These are phyloP conservation scores for Starmerella asiatica DNA, from an alignment of 805 yeast species.

Conservation along the genomic window DNA sequence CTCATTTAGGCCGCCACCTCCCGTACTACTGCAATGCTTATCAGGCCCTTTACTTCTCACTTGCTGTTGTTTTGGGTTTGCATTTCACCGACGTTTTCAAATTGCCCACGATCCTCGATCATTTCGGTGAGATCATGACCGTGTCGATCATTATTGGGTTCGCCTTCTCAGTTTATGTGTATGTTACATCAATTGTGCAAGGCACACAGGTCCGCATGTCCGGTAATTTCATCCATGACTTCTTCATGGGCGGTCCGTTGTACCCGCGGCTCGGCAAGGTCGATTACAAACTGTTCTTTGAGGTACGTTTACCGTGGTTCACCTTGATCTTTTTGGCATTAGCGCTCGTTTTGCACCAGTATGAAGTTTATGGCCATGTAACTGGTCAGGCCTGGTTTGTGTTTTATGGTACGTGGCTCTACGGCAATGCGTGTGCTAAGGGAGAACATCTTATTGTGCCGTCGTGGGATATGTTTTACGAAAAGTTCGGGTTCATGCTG, in stretches of 20 bases:
- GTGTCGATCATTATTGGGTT: conserved; percentile 76
- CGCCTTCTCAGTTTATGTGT: conserved; percentile 51
- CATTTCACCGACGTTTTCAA: conserved; percentile 67
- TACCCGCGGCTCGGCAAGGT: conserved; percentile 89
- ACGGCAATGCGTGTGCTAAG: conserved; percentile 93
- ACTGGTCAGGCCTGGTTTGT: conserved; percentile 63
- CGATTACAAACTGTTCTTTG: conserved; percentile 94
- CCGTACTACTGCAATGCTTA: conserved; percentile 91
- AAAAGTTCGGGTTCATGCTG: conserved; percentile 97
- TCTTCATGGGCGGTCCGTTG: conserved; percentile 95
- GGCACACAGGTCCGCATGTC: conserved; percentile 83
- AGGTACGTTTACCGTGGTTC: conserved; percentile 95
- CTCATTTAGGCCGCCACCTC: conserved; percentile 67
- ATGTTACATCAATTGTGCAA: conserved; percentile 50
- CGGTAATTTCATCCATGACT: conserved; percentile 78
- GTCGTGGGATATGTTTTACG: conserved; percentile 99
- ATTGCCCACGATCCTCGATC: conserved; percentile 59
- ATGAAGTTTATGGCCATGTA: conserved; percentile 65
- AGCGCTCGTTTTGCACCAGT: conserved; percentile 65
- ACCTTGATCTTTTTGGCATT: conserved; percentile 65
- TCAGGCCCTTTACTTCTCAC: conserved; percentile 62
- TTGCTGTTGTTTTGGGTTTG: conserved; percentile 42
- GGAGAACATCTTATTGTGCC: conserved; percentile 97
- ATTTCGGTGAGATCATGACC: conserved; percentile 86
- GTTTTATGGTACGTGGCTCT: conserved; percentile 77